Evolutionary conservation across 257 asterid genomes (phyloP), one percentile per base, ranked within the genome.

Genomic region (Hygrophila difformis): DNA sequence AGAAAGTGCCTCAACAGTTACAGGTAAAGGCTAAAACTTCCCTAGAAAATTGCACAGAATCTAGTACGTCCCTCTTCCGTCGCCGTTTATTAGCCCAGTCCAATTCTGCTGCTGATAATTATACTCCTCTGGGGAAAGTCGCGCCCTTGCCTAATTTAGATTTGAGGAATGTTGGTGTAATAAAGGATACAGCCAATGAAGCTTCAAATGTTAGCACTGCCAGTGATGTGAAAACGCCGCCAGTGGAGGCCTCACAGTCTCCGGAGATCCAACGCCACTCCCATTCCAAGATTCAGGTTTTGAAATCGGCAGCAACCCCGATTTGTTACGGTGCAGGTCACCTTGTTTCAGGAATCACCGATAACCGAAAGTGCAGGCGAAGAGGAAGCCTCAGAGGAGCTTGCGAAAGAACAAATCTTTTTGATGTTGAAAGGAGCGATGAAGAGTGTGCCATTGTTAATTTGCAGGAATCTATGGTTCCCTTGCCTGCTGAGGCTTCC

Each of bases 291-390:
- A 28, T 71, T 37, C n/a, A 58, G 38, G 69, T 49, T 67, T 64
- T 56, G 1, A 57, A 57, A 1, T 57, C 85, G 13, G 70, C 63
- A 20, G 74, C 56, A 17, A 77, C 94, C 1, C 94, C 96, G 7
- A 63, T 81, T 60, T 81, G 89, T 60, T 89, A 84, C 50, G 94
- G 83, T 35, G 83, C 78, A 26, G 93, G 94, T 0, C 89, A 81
- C 73, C 77, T 79, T 19, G 26, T 89, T 6, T 84, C 93, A 0
- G 96, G 96, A 18, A 77, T 89, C 12, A 40, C 81, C 0, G 97
- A 89, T 51, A 89, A 57, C 52, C 55, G 96, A 39, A 82, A 82
- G 55, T 77, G 94, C 45, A 71, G 76, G 68, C 65, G 87, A 36
- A 75, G 86, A 73, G 94, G 97, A 16, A 67, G 89, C 59, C 82